phyloP scores from a whole-genome alignment of 169 alveolate genomes.

The Theileria parva region DNA sequence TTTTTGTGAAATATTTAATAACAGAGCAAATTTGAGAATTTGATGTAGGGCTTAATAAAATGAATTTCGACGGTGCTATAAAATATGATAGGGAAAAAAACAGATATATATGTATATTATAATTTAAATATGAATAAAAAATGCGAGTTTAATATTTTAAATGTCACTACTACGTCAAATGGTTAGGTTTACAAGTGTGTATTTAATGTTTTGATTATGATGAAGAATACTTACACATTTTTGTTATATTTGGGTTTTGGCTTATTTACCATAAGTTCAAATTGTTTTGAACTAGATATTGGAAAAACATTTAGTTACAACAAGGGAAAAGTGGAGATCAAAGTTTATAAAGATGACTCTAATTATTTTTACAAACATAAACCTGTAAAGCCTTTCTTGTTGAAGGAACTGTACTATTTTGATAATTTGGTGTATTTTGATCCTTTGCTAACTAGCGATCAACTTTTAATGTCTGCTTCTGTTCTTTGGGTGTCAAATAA shows the following conservation, averaged over 20 bases:
- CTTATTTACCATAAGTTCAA: not conserved
- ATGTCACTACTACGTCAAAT: not conserved
- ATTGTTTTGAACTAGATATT: conserved; percentile 3
- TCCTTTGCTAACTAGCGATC: not conserved
- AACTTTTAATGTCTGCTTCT: not conserved
- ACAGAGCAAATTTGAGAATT: not conserved
- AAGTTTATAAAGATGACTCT: not conserved
- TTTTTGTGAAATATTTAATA: no score
- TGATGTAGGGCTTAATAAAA: not conserved
- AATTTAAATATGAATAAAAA: no score
- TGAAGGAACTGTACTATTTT: not conserved
- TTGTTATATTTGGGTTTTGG: not conserved
- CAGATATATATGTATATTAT: not conserved
- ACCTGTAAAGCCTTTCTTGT: not conserved
- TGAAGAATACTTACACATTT: not conserved
- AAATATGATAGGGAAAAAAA: not conserved
- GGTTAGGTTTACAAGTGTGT: not conserved
- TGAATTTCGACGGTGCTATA: not conserved
- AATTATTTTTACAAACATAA: not conserved
- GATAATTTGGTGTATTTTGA: not conserved
- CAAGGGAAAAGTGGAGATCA: not conserved
- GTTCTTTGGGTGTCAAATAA: not conserved
- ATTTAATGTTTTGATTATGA: not conserved
- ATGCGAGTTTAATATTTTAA: not conserved
- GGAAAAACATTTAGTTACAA: not conserved